Evolutionary conservation across 108 stramenopile species (phyloP), one percentile per base, ranked within the genome.

Genomic region (Fragilaria radians): DNA sequence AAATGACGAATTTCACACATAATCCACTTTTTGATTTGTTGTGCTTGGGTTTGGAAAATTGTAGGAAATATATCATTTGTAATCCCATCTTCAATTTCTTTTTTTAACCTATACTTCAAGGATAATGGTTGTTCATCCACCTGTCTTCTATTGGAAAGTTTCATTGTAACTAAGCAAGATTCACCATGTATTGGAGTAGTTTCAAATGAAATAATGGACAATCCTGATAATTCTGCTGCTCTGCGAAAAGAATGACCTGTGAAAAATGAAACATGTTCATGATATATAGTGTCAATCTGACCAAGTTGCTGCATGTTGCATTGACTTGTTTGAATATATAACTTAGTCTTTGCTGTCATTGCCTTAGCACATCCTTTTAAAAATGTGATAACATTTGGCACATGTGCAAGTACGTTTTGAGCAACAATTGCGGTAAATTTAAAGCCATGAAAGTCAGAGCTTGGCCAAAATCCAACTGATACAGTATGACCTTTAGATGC

Each of bases 221-320:
- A 45, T 14, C 42, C 42, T 14, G 42, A 45, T 45, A 45, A 17
- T 45, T 45, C 42, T 14, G 42, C 42, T 18, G 42, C 42, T 45
- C 18, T 45, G 11, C 18, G 42, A 45, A 45, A 45, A 14, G 42
- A 45, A 45, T 45, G 42, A 14, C 42, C 42, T 11, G 42, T 45
- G 42, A 45, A 45, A 45, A 45, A 45, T 18, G 42, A 45, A 45
- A 45, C 18, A 45, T 45, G 42, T 45, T 45, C 42, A 45, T 45
- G 42, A 17, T 45, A 45, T 14, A 17, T 18, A 45, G 42, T 45
- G 18, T 45, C 42, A 17, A 45, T 14, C 42, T 45, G 42, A 11
- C 42, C 42, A 17, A 45, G 42, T 18, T 45, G 42, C 11, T 45
- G 42, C 42, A 45, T 45, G 11, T 45, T 11, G 42, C 42, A 45